These are phyloP conservation scores for Lentinula raphanica DNA, from an alignment of 768 basidiomycete species.

Conservation along the genomic window DNA sequence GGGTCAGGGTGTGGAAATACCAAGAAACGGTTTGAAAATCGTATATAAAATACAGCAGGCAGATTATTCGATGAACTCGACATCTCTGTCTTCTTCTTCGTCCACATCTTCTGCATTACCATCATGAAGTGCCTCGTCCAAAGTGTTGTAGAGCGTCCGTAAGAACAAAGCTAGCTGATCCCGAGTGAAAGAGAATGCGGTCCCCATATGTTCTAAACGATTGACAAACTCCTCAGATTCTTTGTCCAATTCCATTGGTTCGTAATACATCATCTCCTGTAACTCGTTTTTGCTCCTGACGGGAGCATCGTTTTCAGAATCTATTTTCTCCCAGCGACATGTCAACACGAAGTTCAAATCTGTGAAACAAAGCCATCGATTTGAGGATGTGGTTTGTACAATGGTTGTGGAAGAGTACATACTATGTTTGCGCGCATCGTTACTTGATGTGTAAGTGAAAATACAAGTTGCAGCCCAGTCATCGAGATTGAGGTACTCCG, in stretches of 20 bases:
- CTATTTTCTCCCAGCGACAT: conserved; percentile 36
- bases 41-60: not conserved
- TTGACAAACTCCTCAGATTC: conserved; percentile 53
- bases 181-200: conserved; percentile 63
- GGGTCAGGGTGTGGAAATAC: conserved; percentile 67
- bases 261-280: conserved; percentile 50
- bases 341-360: conserved; percentile 59
- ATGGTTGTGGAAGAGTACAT: conserved; percentile 11
- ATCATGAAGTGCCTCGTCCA: conserved; percentile 31
- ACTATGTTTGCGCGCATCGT: conserved; percentile 29
- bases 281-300: conserved; percentile 33
- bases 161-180: conserved; percentile 66
- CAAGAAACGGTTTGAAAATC: not conserved
- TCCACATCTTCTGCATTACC: conserved; percentile 21
- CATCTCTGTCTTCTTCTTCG: conserved; percentile 21
- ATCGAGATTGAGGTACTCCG: conserved; percentile 39
- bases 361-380: conserved; percentile 19
- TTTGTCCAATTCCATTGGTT: conserved; percentile 59
- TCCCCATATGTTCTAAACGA: conserved; percentile 54
- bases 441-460: conserved; percentile 48
- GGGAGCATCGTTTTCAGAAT: conserved; percentile 23
- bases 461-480: conserved; percentile 64
- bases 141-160: conserved; percentile 49
- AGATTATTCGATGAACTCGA: not conserved
- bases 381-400: conserved; percentile 7